phyloP scores from a whole-genome alignment of 2,329 filamentous ascomycete genomes.

The Xylariaceae sp. region DNA sequence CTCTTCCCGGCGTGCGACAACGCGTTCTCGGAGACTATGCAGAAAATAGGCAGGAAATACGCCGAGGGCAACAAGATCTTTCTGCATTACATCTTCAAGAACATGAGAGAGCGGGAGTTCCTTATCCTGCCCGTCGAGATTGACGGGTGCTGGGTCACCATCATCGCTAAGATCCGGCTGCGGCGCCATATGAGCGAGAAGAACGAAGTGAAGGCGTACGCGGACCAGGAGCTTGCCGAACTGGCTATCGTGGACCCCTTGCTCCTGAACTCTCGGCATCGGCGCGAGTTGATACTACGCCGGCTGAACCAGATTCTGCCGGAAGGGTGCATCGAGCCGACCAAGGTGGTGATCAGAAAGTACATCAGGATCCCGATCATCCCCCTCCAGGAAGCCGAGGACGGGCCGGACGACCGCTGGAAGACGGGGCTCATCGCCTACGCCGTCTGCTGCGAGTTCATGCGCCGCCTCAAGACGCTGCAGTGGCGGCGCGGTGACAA shows the following conservation, averaged over 20 bases:
- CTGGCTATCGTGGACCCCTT: slow-evolving; percentile 24
- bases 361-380: no score
- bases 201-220: no score
- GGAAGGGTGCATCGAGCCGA: slow-evolving; percentile 22
- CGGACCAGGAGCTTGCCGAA: no score
- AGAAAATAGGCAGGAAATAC: slow-evolving; percentile 5
- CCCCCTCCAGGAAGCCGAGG: background rate
- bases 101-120: slow-evolving; percentile 23
- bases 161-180: slow-evolving; percentile 1
- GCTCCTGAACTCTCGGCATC: no score
- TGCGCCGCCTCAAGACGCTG: slow-evolving; percentile 26
- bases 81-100: slow-evolving; percentile 24
- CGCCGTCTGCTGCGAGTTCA: slow-evolving; percentile 26
- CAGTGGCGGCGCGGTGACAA: slow-evolving; percentile 6
- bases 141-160: slow-evolving; percentile 22
- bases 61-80: background rate
- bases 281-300: no score
- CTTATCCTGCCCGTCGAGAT: slow-evolving; percentile 23
- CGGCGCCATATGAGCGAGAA: no score
- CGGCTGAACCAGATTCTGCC: slow-evolving; percentile 18
- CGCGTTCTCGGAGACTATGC: slow-evolving; percentile 7
- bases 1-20: slow-evolving; percentile 19
- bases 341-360: background rate
- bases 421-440: slow-evolving; percentile 25
- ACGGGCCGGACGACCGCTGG: slow-evolving; percentile 10